Percentiles rank a stretch among this genome's conserved stretches.
Conservation (phyloP, 2,329 filamentous ascomycete species). For the Pseudocercospora macadamiae region DNA sequence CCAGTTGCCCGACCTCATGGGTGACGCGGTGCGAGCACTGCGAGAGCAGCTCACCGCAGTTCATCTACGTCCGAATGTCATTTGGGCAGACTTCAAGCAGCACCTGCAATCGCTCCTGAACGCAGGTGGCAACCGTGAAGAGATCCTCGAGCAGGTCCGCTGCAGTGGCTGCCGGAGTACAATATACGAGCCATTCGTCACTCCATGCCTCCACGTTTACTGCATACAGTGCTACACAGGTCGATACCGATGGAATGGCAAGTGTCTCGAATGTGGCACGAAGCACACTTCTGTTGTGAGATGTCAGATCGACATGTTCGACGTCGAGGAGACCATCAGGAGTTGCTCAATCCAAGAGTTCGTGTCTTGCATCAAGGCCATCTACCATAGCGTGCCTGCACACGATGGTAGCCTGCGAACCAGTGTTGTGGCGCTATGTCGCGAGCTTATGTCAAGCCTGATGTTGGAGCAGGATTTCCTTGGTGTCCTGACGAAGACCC, state of each 20-base stretch:
- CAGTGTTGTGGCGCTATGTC: neutral
- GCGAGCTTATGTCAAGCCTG: neutral
- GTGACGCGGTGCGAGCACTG: too few relatives aligned
- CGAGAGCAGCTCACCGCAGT: too few relatives aligned
- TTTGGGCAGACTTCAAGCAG: too few relatives aligned
- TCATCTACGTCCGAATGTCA: too few relatives aligned
- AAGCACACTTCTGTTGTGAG: neutral
- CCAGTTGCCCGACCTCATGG: constrained; percentile 2
- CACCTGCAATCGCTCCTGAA: too few relatives aligned
- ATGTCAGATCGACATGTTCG: neutral
- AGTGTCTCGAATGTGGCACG: neutral
- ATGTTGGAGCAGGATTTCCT: constrained; percentile 5
- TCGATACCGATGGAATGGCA: neutral
- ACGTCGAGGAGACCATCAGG: too few relatives aligned
- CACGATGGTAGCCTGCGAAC: neutral
- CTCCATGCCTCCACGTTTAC: neutral
- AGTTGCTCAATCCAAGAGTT: too few relatives aligned
- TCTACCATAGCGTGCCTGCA: constrained; percentile 5
- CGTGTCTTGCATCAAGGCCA: too few relatives aligned
- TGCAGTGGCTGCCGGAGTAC: neutral
- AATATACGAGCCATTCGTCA: neutral
- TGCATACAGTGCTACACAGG: neutral
- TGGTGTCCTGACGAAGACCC: neutral
- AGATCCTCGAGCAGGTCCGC: too few relatives aligned
- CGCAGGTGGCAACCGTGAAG: too few relatives aligned